Percentiles rank a stretch among this genome's conserved stretches.
phyloP scores from a whole-genome alignment of 345 rosid species.

The Kandelia obovata region DNA sequence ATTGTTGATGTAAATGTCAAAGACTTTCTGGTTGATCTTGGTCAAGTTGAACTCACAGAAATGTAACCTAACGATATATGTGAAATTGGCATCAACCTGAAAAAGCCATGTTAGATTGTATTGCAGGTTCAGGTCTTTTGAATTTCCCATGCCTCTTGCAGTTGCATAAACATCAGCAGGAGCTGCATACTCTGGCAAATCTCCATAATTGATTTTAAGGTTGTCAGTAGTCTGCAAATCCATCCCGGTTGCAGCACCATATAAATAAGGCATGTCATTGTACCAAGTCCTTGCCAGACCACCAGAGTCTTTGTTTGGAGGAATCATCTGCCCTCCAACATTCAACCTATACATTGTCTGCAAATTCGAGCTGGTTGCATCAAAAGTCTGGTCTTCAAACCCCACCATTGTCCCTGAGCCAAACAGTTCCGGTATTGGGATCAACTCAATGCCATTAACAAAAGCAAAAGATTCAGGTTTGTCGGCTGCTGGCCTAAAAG shows the following conservation, averaged over 20 bases:
- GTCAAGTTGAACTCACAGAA: slow-evolving; percentile 56
- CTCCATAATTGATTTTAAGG: slow-evolving; percentile 30
- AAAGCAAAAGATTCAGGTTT: slow-evolving; percentile 48
- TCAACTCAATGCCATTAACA: slow-evolving; percentile 69
- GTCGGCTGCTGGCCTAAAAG: slow-evolving; percentile 46
- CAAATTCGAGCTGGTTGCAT: slow-evolving; percentile 34
- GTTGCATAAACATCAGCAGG: slow-evolving; percentile 59
- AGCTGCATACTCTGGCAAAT: slow-evolving; percentile 41
- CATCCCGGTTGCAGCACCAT: slow-evolving; percentile 45
- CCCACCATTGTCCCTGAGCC: slow-evolving; percentile 48
- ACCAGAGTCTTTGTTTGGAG: slow-evolving; percentile 52
- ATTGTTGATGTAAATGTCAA: slow-evolving; percentile 64
- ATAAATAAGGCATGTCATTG: slow-evolving; percentile 54
- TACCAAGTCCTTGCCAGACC: slow-evolving; percentile 66
- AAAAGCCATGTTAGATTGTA: slow-evolving; percentile 80
- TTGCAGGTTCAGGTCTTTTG: slow-evolving; percentile 29
- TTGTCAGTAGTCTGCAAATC: slow-evolving; percentile 16
- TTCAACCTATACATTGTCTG: slow-evolving; percentile 68
- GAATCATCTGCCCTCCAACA: slow-evolving; percentile 60
- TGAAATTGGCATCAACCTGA: slow-evolving; percentile 61
- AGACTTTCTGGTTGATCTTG: slow-evolving; percentile 52
- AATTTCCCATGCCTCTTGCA: slow-evolving; percentile 54
- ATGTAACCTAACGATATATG: slow-evolving; percentile 64
- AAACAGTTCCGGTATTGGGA: slow-evolving; percentile 50
- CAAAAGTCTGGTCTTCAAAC: slow-evolving; percentile 30